Conservation (phyloP, 257 asterid genomes). For the Solanum pennellii region DNA sequence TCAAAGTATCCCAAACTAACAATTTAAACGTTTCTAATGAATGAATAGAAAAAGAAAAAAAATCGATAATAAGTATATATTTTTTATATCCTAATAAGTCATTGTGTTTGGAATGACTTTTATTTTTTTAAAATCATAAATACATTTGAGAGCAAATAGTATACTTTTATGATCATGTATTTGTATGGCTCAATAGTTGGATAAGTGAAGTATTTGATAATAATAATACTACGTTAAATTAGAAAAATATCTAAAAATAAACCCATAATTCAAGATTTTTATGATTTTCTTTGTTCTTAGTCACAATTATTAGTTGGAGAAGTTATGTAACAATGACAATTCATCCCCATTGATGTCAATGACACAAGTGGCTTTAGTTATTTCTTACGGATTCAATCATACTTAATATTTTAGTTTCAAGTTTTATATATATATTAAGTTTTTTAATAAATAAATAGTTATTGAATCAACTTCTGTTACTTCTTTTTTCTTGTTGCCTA, state of each 20-base stretch:
- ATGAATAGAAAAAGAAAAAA: too few species aligned
- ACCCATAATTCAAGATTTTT: background rate
- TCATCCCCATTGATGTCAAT: background rate
- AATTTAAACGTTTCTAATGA: too few species aligned
- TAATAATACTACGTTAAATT: background rate
- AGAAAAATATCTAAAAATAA: background rate
- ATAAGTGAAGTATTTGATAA: background rate
- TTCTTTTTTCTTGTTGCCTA: background rate
- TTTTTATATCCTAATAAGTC: too few species aligned
- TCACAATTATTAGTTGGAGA: background rate
- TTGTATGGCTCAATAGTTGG: too few species aligned
- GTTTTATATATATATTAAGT: too few species aligned
- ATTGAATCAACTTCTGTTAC: background rate
- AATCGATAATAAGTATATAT: too few species aligned
- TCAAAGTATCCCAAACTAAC: fast-evolving
- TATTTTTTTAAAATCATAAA: too few species aligned
- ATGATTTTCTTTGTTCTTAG: background rate
- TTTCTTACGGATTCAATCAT: background rate
- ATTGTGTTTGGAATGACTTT: too few species aligned
- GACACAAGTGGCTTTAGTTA: too few species aligned
- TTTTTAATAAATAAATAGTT: background rate
- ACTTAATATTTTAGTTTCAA: background rate
- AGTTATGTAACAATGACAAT: background rate
- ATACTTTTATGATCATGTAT: too few species aligned
- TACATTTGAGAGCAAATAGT: too few species aligned